These are phyloP conservation scores for Cryphonectria japonica DNA, from an alignment of 2,329 filamentous ascomycete species.

Conservation along the genomic window DNA sequence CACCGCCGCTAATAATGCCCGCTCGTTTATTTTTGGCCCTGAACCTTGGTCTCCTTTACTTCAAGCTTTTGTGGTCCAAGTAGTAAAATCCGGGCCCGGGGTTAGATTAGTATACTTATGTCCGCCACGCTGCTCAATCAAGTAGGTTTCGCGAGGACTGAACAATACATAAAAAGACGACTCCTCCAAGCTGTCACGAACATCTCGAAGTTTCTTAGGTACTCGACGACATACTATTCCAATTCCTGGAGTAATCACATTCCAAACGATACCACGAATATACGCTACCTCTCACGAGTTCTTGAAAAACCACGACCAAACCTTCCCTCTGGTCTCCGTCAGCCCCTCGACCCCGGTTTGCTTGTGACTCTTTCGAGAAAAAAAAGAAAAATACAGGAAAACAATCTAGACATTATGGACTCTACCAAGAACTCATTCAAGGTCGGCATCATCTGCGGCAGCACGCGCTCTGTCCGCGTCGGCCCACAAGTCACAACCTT, in stretches of 20 bases:
- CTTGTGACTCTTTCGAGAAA: not conserved
- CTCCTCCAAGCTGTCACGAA: not conserved
- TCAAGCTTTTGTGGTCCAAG: not conserved
- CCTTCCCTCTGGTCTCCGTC: not conserved
- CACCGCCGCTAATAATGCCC: not conserved
- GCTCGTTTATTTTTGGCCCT: not conserved
- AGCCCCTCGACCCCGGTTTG: not conserved
- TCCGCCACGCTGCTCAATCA: too few species aligned
- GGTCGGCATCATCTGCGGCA: slow-evolving; percentile 36
- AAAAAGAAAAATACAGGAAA: not conserved
- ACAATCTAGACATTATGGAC: not conserved
- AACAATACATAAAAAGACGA: not conserved
- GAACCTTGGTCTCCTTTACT: not conserved
- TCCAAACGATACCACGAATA: not conserved
- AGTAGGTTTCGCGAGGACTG: not conserved
- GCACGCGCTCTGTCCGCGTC: slow-evolving; percentile 33
- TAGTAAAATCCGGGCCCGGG: too few species aligned
- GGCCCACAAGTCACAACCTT: slow-evolving; percentile 34
- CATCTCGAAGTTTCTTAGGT: not conserved
- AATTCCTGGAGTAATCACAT: not conserved
- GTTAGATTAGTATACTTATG: too few species aligned
- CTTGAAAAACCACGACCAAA: not conserved
- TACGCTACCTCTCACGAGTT: not conserved
- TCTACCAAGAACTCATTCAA: slow-evolving; percentile 23
- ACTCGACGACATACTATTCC: not conserved